A percentile compares a stretch with the other conserved stretches of the same genome.
Conservation (phyloP, 768 basidiomycete genomes). For the Roridomyces roridus region DNA sequence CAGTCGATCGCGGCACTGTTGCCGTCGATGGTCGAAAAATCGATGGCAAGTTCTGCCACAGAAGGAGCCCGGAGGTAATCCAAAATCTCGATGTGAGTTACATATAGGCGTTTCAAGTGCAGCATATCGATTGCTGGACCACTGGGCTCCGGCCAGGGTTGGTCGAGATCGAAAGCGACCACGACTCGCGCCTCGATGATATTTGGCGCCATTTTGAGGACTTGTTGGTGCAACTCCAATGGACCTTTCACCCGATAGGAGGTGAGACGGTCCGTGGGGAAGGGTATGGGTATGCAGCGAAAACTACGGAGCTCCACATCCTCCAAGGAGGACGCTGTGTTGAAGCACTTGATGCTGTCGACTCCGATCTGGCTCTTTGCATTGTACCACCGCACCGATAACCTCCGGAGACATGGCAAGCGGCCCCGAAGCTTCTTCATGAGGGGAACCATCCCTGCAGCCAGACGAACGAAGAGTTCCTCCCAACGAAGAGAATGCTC, state of each 20-base stretch:
- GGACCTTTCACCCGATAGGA: background rate
- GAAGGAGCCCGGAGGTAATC: too few relatives aligned
- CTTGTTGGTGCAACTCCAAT: background rate
- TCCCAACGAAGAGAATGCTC: background rate
- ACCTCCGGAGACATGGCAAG: background rate
- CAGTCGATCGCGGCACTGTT: too few relatives aligned
- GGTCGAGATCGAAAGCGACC: too few relatives aligned
- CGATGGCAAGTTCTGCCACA: too few relatives aligned
- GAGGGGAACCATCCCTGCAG: background rate
- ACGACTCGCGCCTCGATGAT: slow-evolving; percentile 6
- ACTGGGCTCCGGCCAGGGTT: too few relatives aligned
- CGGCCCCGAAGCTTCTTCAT: background rate
- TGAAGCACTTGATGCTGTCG: background rate
- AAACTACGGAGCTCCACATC: background rate
- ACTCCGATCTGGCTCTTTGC: background rate
- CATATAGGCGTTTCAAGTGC: too few relatives aligned
- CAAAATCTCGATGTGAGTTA: too few relatives aligned
- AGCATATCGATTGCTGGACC: too few relatives aligned
- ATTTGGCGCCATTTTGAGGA: background rate
- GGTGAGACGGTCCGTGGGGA: slow-evolving; percentile 6
- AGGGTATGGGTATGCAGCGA: background rate
- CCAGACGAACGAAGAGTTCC: background rate
- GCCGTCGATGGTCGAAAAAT: too few relatives aligned
- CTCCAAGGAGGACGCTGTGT: background rate
- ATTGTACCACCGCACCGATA: background rate